Base-by-base conservation (phyloP, 2,329 filamentous ascomycete genomes). In the Sordariomycetes sp. region DNA sequence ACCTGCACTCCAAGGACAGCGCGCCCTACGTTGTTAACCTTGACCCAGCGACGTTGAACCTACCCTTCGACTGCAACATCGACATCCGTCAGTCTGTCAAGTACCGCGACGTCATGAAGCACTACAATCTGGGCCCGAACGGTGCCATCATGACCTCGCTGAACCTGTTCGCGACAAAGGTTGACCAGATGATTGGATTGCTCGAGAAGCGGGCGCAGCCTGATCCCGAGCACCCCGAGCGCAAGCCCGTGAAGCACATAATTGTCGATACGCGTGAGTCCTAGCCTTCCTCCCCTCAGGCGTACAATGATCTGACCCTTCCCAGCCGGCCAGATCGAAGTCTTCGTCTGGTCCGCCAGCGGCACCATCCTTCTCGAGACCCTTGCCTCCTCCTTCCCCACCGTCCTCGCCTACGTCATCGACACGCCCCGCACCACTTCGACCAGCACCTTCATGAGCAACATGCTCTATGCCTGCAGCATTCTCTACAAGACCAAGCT, bases 41-140 rank as follows among this genome's bases (percentile, higher is more conserved):
- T 61, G 94, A 99, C 68, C 94, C 94, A 1, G 94, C 95, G 48
- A 94, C 99, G 10, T 81, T 91, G 66, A 89, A 86, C 63, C 88
- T 96, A 7, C 94, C 95, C 2, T 99, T 96, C 68, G 92, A 96
- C 64, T 85, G 87, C 70, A 99, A 99, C 72, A 97, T 99, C 73
- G 94, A 99, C 72, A 99, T 99, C 64, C 90, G 95, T 66, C 94
- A 99, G 73, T 94, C 89, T 28, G 92, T 99, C 70, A 96, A 99
- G 79, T 99, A 99, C 77, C 94, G 96, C 70, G 92, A 99, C 72
- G 94, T 99, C 62, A 99, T 99, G 95, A 95, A 92, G 73, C 91
- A 97, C 73, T 97, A 96, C 72, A 96, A 96, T 67, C 81, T 99
- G 0, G 94, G 94, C 0, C 94, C 94, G 10, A 99, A 99, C 74